These are phyloP conservation scores for Auricularia sp. DNA, from an alignment of 768 basidiomycete species.

Conservation along the genomic window DNA sequence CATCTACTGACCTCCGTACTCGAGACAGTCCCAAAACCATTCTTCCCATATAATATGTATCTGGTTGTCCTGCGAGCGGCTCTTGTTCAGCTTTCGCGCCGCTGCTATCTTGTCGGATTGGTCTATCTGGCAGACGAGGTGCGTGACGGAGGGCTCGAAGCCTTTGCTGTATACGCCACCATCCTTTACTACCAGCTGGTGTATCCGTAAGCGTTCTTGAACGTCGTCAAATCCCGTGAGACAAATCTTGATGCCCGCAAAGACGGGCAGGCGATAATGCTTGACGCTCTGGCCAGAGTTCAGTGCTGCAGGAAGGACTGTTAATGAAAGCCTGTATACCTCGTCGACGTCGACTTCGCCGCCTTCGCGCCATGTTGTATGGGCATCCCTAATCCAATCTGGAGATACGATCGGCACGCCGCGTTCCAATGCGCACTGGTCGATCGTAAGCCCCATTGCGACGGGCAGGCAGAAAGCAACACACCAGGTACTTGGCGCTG, in stretches of 20 bases:
- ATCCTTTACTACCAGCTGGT: slow-evolving; percentile 43
- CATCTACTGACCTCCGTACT: slow-evolving; percentile 46
- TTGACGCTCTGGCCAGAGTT: slow-evolving; percentile 40
- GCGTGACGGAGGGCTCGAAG: slow-evolving; percentile 70
- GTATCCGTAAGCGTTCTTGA: slow-evolving; percentile 49
- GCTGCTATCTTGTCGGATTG: slow-evolving; percentile 66
- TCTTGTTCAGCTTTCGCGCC: slow-evolving; percentile 58
- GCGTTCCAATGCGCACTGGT: slow-evolving; percentile 71
- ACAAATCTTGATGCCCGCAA: slow-evolving; percentile 58
- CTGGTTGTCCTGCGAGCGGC: slow-evolving; percentile 48
- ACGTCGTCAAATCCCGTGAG: slow-evolving; percentile 67
- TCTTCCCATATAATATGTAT: slow-evolving; percentile 87
- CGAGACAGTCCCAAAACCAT: slow-evolving; percentile 91
- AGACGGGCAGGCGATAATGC: slow-evolving; percentile 58
- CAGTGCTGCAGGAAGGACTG: neutral
- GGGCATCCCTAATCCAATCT: slow-evolving; percentile 65
- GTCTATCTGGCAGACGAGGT: slow-evolving; percentile 56
- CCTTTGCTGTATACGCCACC: slow-evolving; percentile 66
- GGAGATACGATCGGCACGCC: slow-evolving; percentile 71
- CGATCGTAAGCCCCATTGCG: neutral
- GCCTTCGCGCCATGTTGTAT: slow-evolving; percentile 67
- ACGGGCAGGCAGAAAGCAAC: slow-evolving; percentile 11
- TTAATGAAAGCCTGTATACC: slow-evolving; percentile 28
- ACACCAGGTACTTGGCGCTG: slow-evolving; percentile 72
- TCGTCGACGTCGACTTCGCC: slow-evolving; percentile 63